Conservation (phyloP, 2,329 filamentous ascomycete species). For the Cordyceps sp. region DNA sequence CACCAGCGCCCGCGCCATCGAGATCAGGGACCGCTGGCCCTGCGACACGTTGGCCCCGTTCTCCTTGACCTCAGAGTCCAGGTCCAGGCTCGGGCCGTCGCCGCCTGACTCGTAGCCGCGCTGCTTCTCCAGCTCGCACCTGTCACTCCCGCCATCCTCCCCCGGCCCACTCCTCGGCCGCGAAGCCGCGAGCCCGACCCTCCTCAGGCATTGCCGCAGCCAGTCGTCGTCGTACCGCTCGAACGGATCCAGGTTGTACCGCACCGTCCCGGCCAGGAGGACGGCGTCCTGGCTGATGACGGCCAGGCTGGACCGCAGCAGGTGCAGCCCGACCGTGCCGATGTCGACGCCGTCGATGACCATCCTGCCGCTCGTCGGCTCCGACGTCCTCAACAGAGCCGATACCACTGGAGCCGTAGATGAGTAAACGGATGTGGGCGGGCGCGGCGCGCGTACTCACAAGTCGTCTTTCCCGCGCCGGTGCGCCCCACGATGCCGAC, state of each 20-base stretch:
- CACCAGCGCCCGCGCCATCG: conserved; percentile 77
- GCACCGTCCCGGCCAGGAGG: conserved; percentile 64
- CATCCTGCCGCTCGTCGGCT: conserved; percentile 45
- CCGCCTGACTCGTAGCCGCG: conserved; percentile 35
- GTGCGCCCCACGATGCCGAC: conserved; percentile 72
- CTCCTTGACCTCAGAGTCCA: conserved; percentile 78
- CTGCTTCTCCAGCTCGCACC: too few relatives aligned
- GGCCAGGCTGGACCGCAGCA: conserved; percentile 58
- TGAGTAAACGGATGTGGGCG: too few relatives aligned
- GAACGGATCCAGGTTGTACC: conserved; percentile 70
- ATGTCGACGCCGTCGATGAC: conserved; percentile 54
- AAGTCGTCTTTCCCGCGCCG: conserved; percentile 70
- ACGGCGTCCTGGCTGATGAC: conserved; percentile 80
- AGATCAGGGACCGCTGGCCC: conserved; percentile 90
- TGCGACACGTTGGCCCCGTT: conserved; percentile 94
- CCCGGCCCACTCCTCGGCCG: too few relatives aligned
- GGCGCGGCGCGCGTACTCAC: too few relatives aligned
- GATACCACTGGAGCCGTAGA: conserved; percentile 74
- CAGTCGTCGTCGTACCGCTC: conserved; percentile 60
- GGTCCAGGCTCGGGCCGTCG: conserved; percentile 45
- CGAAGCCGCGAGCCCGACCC: conserved; percentile 46
- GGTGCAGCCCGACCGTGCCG: conserved; percentile 54
- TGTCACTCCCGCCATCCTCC: too few relatives aligned
- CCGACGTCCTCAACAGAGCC: conserved; percentile 61
- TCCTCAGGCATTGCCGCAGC: conserved; percentile 53